Percentiles rank a stretch among this genome's conserved stretches.
Evolutionary conservation across 257 asterid genomes (phyloP).

Genomic region (Perilla frutescens): DNA sequence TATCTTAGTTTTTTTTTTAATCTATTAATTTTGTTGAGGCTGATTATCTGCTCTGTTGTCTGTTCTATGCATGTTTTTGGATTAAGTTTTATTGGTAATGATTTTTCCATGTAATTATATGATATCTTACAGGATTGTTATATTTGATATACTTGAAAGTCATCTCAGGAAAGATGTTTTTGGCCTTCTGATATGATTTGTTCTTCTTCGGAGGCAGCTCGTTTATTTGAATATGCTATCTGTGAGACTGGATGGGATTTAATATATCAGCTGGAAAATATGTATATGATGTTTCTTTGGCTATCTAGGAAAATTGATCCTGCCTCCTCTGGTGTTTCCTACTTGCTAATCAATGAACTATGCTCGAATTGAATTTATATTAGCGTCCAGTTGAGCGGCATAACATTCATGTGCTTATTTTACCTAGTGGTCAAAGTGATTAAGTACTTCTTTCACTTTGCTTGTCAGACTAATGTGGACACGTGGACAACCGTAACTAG

Average conservation of each 20-base stretch:
- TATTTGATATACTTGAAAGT: background rate
- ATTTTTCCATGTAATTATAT: too few species aligned
- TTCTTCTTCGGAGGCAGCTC: conserved; percentile 11
- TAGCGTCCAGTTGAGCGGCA: too few species aligned
- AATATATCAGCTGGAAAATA: too few species aligned
- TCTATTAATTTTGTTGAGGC: background rate
- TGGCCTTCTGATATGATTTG: background rate
- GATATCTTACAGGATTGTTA: background rate
- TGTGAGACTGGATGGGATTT: background rate
- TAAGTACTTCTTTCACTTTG: background rate
- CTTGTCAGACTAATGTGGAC: too few species aligned
- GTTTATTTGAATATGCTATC: conserved; percentile 6
- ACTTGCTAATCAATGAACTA: background rate
- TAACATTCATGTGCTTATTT: background rate
- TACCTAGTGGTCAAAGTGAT: background rate
- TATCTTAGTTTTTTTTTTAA: background rate
- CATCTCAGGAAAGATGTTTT: background rate
- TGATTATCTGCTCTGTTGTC: background rate
- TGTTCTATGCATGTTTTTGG: background rate
- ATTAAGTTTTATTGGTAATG: conserved; percentile 8
- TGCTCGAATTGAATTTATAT: background rate
- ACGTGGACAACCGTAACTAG: too few species aligned
- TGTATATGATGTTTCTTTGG: too few species aligned
- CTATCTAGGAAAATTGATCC: background rate
- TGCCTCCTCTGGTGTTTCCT: background rate